Evolutionary conservation across 108 stramenopile genomes (phyloP), one percentile per base, ranked within the genome.

Genomic region (Pseudonitzschia multistriata): DNA sequence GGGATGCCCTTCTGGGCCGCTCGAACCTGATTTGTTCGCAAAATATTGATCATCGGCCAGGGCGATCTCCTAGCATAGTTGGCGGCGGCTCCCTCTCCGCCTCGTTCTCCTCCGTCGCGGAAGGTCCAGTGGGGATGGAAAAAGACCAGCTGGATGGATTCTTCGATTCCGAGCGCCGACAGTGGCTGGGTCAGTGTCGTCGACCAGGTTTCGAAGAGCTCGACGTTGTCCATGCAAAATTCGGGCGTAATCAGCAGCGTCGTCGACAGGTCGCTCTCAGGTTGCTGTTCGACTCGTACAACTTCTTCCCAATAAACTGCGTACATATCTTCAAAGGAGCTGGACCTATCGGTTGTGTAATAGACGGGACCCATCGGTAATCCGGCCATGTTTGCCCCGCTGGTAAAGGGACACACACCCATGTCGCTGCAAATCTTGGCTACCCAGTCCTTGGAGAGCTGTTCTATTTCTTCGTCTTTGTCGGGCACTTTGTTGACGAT

Each of bases 11-110:
- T 85, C 81, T 98, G 97, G 6, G 94, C 97, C 24, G 89, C 78
- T 39, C 93, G 86, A 4, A 98, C 97, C 83, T 96, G 92, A 27
- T 79, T 85, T 60, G 97, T 98, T 31, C 97, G 81, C 24, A 98
- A 78, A 63, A 98, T 93, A 74, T 98, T 98, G 77, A 98, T 96
- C 97, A 98, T 98, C 17, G 97, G 97, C 87, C 92, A 96, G 0
- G 97, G 96, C 68, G 85, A 85, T 37, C 97, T 81, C 13, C 97
- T 77, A 1, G 96, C 97, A 78, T 92, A 98, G 76, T 98, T 97
- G 15, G 93, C 95, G 3, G 97, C 94, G 25, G 79, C 70, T 0
- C 85, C 96, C 10, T 62, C 76, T 45, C 86, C 92, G 24, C 78
- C 78, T 40, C 96, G 84, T 45, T 88, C 95, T 33, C 76, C 80